Conservation (phyloP, 2,329 filamentous ascomycete genomes). For the Ramularia endophylla region DNA sequence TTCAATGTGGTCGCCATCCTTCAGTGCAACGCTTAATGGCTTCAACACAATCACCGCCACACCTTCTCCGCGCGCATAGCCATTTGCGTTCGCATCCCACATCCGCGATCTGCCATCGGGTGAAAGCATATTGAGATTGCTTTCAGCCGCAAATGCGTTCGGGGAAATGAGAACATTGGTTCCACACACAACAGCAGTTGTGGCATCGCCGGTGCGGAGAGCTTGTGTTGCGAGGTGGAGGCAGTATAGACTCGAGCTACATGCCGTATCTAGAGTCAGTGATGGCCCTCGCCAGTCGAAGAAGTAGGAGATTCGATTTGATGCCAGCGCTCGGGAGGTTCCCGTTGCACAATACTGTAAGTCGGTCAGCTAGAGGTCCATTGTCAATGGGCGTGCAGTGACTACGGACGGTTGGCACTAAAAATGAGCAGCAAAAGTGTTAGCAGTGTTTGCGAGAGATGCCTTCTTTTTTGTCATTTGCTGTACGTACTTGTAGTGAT, state of each 20-base stretch:
- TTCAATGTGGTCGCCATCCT: conserved; percentile 22
- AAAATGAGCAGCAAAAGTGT: too few relatives aligned
- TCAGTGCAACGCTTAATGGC: conserved; percentile 10
- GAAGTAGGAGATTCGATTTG: conserved; percentile 33
- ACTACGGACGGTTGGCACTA: too few relatives aligned
- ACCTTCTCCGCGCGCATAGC: conserved; percentile 50
- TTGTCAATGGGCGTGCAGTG: conserved; percentile 8
- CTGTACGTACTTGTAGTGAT: too few relatives aligned
- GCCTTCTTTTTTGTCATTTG: too few relatives aligned
- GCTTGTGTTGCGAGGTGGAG: conserved; percentile 29
- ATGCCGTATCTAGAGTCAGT: conserved; percentile 44
- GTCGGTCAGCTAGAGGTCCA: too few relatives aligned
- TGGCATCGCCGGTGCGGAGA: conserved; percentile 24
- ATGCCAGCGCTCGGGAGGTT: conserved; percentile 33
- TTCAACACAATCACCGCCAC: conserved; percentile 32
- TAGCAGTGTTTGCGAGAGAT: too few relatives aligned
- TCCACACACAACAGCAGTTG: conserved; percentile 16
- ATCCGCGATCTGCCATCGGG: conserved; percentile 22
- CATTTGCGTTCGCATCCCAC: conserved; percentile 37
- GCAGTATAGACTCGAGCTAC: conserved; percentile 37
- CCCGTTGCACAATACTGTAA: conserved; percentile 20
- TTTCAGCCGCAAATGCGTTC: conserved; percentile 13
- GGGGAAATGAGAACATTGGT: conserved; percentile 9
- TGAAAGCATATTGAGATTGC: conserved; percentile 30
- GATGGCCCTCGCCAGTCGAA: conserved; percentile 35